Base-by-base conservation (phyloP, 2,329 filamentous ascomycete genomes). In the Madurella mycetomatis region DNA sequence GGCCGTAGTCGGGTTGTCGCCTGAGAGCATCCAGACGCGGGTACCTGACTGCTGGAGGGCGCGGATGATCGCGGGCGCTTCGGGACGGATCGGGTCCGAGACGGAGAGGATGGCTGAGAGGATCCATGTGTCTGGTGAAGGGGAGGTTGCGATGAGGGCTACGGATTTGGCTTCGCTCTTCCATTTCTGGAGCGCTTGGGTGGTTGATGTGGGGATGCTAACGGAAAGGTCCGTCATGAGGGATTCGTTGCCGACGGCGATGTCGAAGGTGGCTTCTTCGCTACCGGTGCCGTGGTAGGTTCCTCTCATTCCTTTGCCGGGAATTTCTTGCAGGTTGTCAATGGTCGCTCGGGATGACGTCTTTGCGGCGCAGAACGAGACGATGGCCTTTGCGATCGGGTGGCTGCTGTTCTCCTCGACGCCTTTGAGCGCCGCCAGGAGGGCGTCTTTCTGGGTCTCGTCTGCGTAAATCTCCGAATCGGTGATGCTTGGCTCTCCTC, bases 21-120 rank as follows among this genome's bases (percentile, higher is more conserved):
- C 92, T 0, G 90, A 95, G 39, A 96, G 84, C 90, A 96, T 95
- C 84, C 87, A 96, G 4, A 95, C 87, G 32, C 85, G 81, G 45
- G 88, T 85, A 17, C 86, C 84, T 15, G 81, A 80, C 4, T 78
- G 70, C 42, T 82, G 79, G 0, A 96, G 81, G 1, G 84, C 77
- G 7, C 72, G 69, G 54, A 95, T 80, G 16, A 92, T 83, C 8
- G 73, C 65, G 1, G 73, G 70, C 0, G 90, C 85, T 70, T 95
- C 89, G 0, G 83, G 80, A 2, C 92, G 86, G 59, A 96, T 81
- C 1, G 89, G 84, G 62, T 96, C 92, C 0, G 91, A 85, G 47
- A 92, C 86, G 45, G 90, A 84, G 60, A 96, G 84, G 11, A 85
- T 77, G 1, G 85, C 83, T 0, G 78, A 75, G 5, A 94, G 76